Conservation (phyloP, 73 alveolate genomes). For the Strombidium stylifer region DNA sequence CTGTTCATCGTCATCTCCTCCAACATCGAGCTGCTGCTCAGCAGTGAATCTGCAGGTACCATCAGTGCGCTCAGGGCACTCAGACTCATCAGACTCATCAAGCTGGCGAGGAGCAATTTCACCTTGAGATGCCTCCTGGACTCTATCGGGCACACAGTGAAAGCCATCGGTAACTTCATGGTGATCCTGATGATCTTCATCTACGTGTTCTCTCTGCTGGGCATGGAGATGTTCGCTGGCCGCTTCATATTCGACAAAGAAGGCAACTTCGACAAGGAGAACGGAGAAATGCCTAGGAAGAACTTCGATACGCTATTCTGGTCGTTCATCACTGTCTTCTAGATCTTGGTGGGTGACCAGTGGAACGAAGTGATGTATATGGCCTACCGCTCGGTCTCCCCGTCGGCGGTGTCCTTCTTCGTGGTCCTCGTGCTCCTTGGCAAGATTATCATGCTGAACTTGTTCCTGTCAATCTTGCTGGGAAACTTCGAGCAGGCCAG, state of each 20-base stretch:
- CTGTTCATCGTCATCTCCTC: constrained; percentile 69
- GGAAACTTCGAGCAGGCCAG: constrained; percentile 46
- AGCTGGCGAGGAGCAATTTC: constrained; percentile 32
- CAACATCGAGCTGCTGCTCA: constrained; percentile 72
- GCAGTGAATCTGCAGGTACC: constrained; percentile 23
- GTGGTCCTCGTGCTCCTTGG: constrained; percentile 33
- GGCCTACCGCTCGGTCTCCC: constrained; percentile 9
- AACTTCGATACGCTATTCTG: constrained; percentile 20
- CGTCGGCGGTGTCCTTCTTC: constrained; percentile 19
- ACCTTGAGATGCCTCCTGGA: constrained; percentile 19
- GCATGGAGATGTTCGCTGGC: constrained; percentile 51
- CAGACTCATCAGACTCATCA: constrained; percentile 34
- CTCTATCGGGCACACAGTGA: constrained; percentile 24
- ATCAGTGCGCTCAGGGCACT: constrained; percentile 50
- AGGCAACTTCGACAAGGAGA: constrained; percentile 5
- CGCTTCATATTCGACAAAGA: neutral
- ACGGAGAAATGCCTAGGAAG: constrained; percentile 10
- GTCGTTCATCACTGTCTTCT: constrained; percentile 15
- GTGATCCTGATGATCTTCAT: constrained; percentile 38
- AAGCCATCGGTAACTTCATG: constrained; percentile 27
- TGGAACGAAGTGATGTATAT: constrained; percentile 50
- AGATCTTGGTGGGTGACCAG: constrained; percentile 16
- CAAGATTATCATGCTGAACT: constrained; percentile 17
- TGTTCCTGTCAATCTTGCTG: constrained; percentile 43
- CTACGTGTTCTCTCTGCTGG: constrained; percentile 33